Conservation (phyloP, 768 basidiomycete genomes). For the Suillus variegatus region DNA sequence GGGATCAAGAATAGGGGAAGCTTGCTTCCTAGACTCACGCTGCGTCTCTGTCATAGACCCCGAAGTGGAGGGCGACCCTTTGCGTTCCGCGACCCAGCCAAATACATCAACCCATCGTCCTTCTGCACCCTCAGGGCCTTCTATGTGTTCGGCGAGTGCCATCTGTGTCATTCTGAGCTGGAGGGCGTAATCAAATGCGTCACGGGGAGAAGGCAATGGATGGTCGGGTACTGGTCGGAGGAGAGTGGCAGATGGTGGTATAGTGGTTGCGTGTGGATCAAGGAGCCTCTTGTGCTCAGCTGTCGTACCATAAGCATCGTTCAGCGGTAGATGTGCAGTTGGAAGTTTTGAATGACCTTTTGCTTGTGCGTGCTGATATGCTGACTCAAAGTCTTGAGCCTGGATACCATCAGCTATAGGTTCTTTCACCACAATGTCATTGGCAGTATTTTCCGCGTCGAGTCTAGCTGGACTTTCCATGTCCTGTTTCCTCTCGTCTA, state of each 20-base stretch:
- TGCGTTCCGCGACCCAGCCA: constrained; percentile 76
- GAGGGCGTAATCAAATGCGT: constrained; percentile 74
- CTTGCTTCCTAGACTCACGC: constrained; percentile 18
- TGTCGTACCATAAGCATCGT: not conserved
- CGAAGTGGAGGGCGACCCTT: constrained; percentile 23
- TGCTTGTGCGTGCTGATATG: constrained; percentile 4
- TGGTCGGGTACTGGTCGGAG: constrained; percentile 49
- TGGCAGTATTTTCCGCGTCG: constrained; percentile 27
- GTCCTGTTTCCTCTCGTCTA: constrained; percentile 46
- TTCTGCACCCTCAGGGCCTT: constrained; percentile 85
- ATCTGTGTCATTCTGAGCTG: constrained; percentile 88
- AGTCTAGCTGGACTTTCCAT: constrained; percentile 26
- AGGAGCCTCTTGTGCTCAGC: constrained; percentile 25
- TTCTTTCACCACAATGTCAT: constrained; percentile 15
- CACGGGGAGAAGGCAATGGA: constrained; percentile 50
- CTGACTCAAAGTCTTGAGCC: constrained; percentile 16
- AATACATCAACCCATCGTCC: constrained; percentile 83
- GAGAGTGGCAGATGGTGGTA: constrained; percentile 46
- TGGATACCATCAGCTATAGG: not conserved
- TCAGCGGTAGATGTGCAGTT: not conserved
- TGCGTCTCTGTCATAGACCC: constrained; percentile 23
- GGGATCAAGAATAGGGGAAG: not conserved
- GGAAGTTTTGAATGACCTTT: not conserved
- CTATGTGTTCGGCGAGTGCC: constrained; percentile 75
- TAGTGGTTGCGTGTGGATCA: constrained; percentile 22